A percentile compares a stretch with the other conserved stretches of the same genome.
Conservation (phyloP, 2,329 filamentous ascomycete species). For the Celoporthe dispersa region DNA sequence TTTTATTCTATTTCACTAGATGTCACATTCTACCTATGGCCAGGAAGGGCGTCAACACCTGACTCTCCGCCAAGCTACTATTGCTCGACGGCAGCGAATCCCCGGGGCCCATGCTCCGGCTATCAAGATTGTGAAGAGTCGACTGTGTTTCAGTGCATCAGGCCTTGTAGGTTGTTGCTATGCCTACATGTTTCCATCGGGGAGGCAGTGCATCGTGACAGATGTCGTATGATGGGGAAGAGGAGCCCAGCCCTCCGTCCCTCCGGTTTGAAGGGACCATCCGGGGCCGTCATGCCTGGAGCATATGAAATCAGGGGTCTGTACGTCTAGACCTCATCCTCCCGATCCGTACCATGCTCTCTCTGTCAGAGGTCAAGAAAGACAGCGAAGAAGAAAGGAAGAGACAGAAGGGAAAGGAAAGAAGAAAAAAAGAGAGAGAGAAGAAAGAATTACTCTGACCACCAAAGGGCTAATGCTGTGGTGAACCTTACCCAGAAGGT, state of each 20-base stretch:
- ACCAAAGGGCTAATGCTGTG: background rate
- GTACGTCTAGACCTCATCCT: background rate
- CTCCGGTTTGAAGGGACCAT: background rate
- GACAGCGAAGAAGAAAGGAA: too few relatives aligned
- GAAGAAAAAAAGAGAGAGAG: too few relatives aligned
- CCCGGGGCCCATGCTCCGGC: background rate
- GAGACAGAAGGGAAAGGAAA: too few relatives aligned
- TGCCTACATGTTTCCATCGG: background rate
- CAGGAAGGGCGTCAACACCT: background rate
- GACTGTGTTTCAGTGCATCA: background rate
- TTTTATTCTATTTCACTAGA: too few relatives aligned
- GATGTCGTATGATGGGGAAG: background rate
- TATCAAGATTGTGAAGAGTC: background rate
- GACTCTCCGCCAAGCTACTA: background rate
- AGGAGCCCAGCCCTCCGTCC: background rate
- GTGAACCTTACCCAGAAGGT: background rate
- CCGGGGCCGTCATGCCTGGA: slow-evolving; percentile 1
- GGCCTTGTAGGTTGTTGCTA: background rate
- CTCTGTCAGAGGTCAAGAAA: background rate
- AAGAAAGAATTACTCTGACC: background rate
- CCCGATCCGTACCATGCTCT: background rate
- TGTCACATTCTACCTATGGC: too few relatives aligned
- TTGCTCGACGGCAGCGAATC: background rate
- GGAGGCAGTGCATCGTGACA: slow-evolving; percentile 1
- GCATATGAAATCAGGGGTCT: slow-evolving; percentile 1